Percentiles rank a stretch among this genome's conserved stretches.
Conservation (phyloP, 208 protist genomes). For the Acanthamoeba castellanii region DNA sequence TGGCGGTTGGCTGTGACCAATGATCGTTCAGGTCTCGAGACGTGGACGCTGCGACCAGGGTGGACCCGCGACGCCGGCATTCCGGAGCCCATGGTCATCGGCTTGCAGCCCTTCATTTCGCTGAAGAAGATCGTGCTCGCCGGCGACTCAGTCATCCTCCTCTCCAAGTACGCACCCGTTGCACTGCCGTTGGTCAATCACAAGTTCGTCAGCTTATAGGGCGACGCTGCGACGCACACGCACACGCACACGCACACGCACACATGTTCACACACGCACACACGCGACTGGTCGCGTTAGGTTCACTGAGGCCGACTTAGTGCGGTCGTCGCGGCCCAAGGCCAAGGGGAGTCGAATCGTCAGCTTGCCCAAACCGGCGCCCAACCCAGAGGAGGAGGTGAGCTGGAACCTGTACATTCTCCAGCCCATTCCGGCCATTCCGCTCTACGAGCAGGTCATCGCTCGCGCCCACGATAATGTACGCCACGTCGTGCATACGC, state of each 20-base stretch:
- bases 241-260: neutral
- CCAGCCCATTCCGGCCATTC: constrained; percentile 21
- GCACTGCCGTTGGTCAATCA: neutral
- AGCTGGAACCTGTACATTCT: constrained; percentile 60
- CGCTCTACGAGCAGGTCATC: constrained; percentile 53
- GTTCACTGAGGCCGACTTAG: neutral
- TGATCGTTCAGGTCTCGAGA: neutral
- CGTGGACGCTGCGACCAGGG: constrained; percentile 38
- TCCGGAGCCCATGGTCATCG: constrained; percentile 44
- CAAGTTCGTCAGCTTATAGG: neutral
- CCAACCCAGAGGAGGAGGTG: constrained; percentile 3
- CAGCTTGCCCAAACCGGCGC: neutral
- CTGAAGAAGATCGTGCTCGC: constrained; percentile 52
- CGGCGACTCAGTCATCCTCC: constrained; percentile 31
- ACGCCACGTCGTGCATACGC: neutral
- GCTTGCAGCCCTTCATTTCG: constrained; percentile 52
- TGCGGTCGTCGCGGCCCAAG: neutral
- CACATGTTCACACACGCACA: too few relatives aligned
- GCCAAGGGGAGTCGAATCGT: neutral
- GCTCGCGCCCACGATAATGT: constrained; percentile 24
- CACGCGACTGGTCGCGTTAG: neutral
- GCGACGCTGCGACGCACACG: neutral
- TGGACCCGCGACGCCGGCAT: constrained; percentile 18
- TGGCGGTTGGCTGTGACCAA: neutral
- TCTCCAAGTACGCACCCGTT: neutral